Base-by-base conservation (phyloP, 2,329 filamentous ascomycete genomes). In the Chaetomiaceae sp. region DNA sequence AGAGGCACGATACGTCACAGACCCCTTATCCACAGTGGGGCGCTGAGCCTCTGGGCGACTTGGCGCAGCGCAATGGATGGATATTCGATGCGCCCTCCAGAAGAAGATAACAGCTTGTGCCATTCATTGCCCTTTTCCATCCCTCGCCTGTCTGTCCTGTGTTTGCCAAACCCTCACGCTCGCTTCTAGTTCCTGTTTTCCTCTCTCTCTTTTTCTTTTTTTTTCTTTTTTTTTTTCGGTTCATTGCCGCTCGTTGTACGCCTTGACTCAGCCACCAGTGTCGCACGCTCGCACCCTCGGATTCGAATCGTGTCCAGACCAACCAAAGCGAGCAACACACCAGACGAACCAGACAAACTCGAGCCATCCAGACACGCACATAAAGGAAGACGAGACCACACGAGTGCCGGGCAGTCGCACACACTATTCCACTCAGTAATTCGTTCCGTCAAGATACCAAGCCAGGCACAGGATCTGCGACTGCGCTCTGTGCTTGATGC, bases 181-280 rank as follows among this genome's bases (percentile, higher is more conserved):
- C 55, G 52, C 50, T 57, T 17, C 20, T 38, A 43, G n/a, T 41
- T 40, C n/a, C n/a, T n/a, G n/a, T 44, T 25, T 43, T 2, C 19
- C n/a, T 17, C 14, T 23, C 31, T 6, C 16, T 44, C 37, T 12
- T 30, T 17, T 16, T 50, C 19, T 41, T 40, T 44, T 25, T 43
- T 2, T 23, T 20, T 17, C 14, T 23, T 37, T 6, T 20, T 44
- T 41, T 12, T 30, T 17, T 16, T 50, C 30, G 20, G 35, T 48
- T 39, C 21, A 48, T 53, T 27, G 25, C 10, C 25, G 25, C 25
- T 7, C 25, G 10, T 10, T 7, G 25, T 27, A n/a, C n/a, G n/a
- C n/a, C n/a, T n/a, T n/a, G n/a, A n/a, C n/a, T n/a, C n/a, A n/a
- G n/a, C n/a, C n/a, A n/a, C n/a, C n/a, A n/a, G n/a, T n/a, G n/a